A percentile compares a stretch with the other conserved stretches of the same genome.
These are phyloP conservation scores for Cornus florida DNA, from an alignment of 148 eudicot species.

Conservation along the genomic window DNA sequence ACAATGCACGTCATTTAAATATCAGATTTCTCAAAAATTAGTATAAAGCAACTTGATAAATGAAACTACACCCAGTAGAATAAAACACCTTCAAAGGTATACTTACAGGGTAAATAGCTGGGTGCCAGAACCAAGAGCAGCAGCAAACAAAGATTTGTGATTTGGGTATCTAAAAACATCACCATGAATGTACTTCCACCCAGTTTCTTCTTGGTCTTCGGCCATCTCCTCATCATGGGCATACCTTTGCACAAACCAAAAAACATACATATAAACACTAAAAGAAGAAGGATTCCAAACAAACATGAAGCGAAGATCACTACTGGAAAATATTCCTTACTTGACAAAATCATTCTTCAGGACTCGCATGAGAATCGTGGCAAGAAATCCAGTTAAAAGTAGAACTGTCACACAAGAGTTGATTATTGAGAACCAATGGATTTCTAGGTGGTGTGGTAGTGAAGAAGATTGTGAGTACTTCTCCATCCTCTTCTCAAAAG, in stretches of 20 bases:
- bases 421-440: constrained; percentile 64
- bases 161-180: constrained; percentile 64
- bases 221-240: constrained; percentile 61
- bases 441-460: constrained; percentile 55
- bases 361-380: constrained; percentile 62
- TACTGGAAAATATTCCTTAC: constrained; percentile 25
- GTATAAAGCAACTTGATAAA: neutral
- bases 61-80: neutral
- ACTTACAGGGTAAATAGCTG: constrained; percentile 59
- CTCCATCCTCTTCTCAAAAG: constrained; percentile 67
- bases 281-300: neutral
- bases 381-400: constrained; percentile 58
- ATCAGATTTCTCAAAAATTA: neutral
- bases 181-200: constrained; percentile 63
- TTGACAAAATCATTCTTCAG: constrained; percentile 64
- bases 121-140: constrained; percentile 59
- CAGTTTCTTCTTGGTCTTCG: constrained; percentile 65
- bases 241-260: constrained; percentile 32
- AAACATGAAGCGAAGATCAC: neutral
- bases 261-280: neutral
- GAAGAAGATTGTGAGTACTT: constrained; percentile 60
- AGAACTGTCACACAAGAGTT: constrained; percentile 67
- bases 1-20: neutral
- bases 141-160: constrained; percentile 53
- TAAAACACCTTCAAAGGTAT: neutral